phyloP scores from a whole-genome alignment of 305 asterid species.

The Fraxinus floribunda region DNA sequence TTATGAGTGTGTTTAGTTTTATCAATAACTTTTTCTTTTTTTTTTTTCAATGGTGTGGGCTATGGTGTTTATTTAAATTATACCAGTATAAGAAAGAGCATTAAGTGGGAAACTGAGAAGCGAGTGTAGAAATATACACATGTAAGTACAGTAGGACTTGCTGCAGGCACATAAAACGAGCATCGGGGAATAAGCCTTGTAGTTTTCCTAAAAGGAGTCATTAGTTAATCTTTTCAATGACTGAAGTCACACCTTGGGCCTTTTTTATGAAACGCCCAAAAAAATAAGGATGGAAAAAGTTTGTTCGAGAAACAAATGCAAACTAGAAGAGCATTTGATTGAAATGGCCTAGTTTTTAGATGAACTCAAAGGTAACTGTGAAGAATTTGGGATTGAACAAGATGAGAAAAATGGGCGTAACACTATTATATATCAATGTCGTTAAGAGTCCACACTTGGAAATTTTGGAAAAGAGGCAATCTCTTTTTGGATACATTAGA shows the following conservation, averaged over 20 bases:
- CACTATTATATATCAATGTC: background rate
- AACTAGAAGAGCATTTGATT: background rate
- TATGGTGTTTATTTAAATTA: background rate
- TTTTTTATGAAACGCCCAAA: background rate
- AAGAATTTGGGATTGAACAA: background rate
- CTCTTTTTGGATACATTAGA: background rate
- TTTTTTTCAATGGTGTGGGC: background rate
- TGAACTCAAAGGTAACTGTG: background rate
- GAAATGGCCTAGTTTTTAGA: background rate
- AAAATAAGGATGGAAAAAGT: background rate
- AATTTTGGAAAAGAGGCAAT: background rate
- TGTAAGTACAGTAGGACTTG: background rate
- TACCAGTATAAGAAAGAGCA: background rate
- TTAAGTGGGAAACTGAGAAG: background rate
- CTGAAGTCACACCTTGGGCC: background rate
- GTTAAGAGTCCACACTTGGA: background rate
- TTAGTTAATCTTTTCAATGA: background rate
- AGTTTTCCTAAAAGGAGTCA: background rate
- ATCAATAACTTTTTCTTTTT: background rate
- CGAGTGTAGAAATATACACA: background rate
- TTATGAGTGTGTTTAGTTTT: background rate
- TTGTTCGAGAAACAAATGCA: background rate
- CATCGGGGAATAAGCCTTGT: background rate
- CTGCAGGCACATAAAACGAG: background rate
- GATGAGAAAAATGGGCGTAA: background rate